Base-by-base conservation (phyloP, 441 rosid species). In the Geranium incanum region DNA sequence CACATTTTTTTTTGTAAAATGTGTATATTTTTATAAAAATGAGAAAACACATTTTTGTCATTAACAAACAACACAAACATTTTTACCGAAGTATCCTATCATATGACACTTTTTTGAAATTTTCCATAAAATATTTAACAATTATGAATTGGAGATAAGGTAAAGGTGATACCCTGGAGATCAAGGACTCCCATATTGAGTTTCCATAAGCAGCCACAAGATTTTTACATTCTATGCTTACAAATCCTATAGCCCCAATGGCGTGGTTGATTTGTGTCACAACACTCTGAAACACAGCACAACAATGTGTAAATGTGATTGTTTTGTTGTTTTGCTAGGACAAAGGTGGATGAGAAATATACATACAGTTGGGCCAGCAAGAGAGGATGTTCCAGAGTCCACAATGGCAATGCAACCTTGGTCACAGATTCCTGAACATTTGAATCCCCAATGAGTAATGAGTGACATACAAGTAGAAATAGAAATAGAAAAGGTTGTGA, bases 331-430 rank as follows among this genome's bases (percentile, higher is more conserved):
- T 23, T 23, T 23, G 33, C 33, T 23, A 23, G 33, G 33, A 23
- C 33, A 23, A 23, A 23, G 1, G 33, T 23, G 66, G 57, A 62
- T 5, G 4, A 36, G 8, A 37, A 72, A 55, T 73, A 23, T 4
- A 55, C 13, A 74, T 86, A 88, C 89, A 76, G 89, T 82, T 83
- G 92, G 92, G 72, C 92, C 89, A 68, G 88, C 84, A 68, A 86
- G 64, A 57, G 84, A 81, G 13, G 89, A 77, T 67, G 88, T 78
- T 59, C 88, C 89, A 1, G 92, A 80, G 75, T 88, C 92, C 81
- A 88, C 77, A 77, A 86, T 72, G 28, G 89, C 92, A 38, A 74
- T 68, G 66, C 92, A 88, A 5, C 86, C 83, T 36, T 16, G 5
- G 41, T 66, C 69, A 66, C 88, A 88, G 11, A 81, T 66, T 76